Conservation (phyloP, 192 early-diverging fungal species). For the Dispira parvispora region DNA sequence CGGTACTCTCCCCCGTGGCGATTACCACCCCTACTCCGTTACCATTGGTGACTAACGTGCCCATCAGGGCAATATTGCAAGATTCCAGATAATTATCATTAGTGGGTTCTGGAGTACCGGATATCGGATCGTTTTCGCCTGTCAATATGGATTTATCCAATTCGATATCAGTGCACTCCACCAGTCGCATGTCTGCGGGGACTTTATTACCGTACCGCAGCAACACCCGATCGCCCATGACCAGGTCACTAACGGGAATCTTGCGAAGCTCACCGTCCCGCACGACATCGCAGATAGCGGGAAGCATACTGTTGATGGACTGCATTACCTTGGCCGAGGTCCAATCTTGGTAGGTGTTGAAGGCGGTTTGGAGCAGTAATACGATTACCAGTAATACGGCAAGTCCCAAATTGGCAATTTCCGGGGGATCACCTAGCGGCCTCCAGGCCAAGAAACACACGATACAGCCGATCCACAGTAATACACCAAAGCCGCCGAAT, state of each 20-base stretch:
- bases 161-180: conserved; percentile 43
- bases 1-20: conserved; percentile 52
- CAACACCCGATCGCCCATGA: conserved; percentile 58
- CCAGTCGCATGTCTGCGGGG: conserved; percentile 59
- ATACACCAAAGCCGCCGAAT: conserved; percentile 52
- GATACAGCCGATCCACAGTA: conserved; percentile 49
- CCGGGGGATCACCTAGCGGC: conserved; percentile 36
- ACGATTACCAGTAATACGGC: conserved; percentile 43
- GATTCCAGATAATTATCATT: conserved; percentile 62
- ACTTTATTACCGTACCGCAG: conserved; percentile 50
- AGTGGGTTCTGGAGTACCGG: conserved; percentile 39
- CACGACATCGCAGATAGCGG: conserved; percentile 41
- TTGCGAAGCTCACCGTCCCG: conserved; percentile 37
- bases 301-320: conserved; percentile 54
- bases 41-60: conserved; percentile 53
- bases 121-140: conserved; percentile 52
- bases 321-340: conserved; percentile 45
- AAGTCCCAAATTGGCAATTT: conserved; percentile 36
- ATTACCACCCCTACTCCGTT: conserved; percentile 55
- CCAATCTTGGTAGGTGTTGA: conserved; percentile 56
- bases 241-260: conserved; percentile 38
- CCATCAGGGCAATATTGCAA: conserved; percentile 68
- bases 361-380: conserved; percentile 46
- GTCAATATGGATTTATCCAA: conserved; percentile 70
- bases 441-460: conserved; percentile 48